Base-by-base conservation (phyloP, 805 yeast species). In the Yarrowia sp. region DNA sequence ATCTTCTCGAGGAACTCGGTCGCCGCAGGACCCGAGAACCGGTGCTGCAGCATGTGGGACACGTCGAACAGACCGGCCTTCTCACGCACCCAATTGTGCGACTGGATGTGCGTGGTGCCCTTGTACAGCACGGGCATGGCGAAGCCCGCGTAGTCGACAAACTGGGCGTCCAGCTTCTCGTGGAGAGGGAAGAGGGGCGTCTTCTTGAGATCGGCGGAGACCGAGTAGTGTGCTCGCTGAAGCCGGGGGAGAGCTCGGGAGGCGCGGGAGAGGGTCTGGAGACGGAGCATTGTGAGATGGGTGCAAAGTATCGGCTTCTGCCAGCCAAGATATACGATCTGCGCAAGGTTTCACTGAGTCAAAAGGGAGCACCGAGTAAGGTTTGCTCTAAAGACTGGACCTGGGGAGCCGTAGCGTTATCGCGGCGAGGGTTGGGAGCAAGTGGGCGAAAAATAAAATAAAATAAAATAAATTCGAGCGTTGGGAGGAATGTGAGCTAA, bases 111-210 rank as follows among this genome's bases (percentile, higher is more conserved):
- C 1, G 89, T 75, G 74, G 89, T 96, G n/a, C 80, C 85, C 66
- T 83, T 81, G 77, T 92, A 94, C 29, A 90, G 74, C 9, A 94
- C 91, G 1, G 99, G 99, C 97, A 94, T 93, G 49, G 86, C 83
- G 70, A 83, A 94, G n/a, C 97, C 97, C 16, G 98, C 98, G 75
- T 89, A 94, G 46, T 96, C 96, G 4, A 92, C 98, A 86, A 94
- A 86, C 62, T 88, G 91, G 13, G 91, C 99, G 6, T 91, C 93
- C 47, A 84, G 77, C 62, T 82, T 81, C 33, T 86, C 77, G 72
- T 94, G 97, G 22, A 90, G 79, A 63, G 87, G 90, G 72, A 87
- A 84, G 39, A 94, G 78, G 4, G 98, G 96, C 1, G 98, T 94
- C 67, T 78, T 83, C 29, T 55, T 60, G 39, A 71, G 63, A 21